Base-by-base conservation (phyloP, 176 grass and related monocot species). In the Melocanna baccifera region DNA sequence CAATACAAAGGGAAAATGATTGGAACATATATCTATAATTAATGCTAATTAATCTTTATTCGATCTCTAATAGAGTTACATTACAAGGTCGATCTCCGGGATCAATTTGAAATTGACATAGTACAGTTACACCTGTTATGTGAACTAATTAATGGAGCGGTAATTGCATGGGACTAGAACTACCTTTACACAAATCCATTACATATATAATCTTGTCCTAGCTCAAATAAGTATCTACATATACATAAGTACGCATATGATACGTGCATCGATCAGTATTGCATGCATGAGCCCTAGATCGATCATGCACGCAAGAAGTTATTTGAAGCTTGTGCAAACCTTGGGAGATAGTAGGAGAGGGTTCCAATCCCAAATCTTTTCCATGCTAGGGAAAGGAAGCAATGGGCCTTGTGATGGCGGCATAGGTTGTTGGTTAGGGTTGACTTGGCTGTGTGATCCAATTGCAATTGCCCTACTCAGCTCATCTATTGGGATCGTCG, bases 301-400 rank as follows among this genome's bases (percentile, higher is more conserved):
- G 55, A 83, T 36, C 70, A 64, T 50, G 52, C 64, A 64, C 4
- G 45, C 28, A 69, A 37, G n/a, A 55, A 56, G 28, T 91, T 76
- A 94, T 79, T 97, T 94, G 89, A 93, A 97, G 71, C 42, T 88
- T 76, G 92, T 86, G 90, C 81, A 92, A 64, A 94, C 95, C 80
- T 91, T 91, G 37, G 86, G 84, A 50, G 81, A 86, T 51, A 89
- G 89, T 11, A 86, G 86, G 42, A 91, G 83, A 18, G 65, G 85
- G 67, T 94, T 97, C 95, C 95, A 97, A 32, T 97, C 95, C 90
- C 95, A 94, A 32, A 94, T 84, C 88, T 94, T 97, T 36, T 94
- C 92, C 62, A 93, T 87, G 75, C 82, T 84, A 29, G 89, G 79
- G 34, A 93, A 91, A 53, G 91, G 86, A 67, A 89, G 81, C 51